Conservation (phyloP, 805 yeast species). For the Saturnispora gosingensis region DNA sequence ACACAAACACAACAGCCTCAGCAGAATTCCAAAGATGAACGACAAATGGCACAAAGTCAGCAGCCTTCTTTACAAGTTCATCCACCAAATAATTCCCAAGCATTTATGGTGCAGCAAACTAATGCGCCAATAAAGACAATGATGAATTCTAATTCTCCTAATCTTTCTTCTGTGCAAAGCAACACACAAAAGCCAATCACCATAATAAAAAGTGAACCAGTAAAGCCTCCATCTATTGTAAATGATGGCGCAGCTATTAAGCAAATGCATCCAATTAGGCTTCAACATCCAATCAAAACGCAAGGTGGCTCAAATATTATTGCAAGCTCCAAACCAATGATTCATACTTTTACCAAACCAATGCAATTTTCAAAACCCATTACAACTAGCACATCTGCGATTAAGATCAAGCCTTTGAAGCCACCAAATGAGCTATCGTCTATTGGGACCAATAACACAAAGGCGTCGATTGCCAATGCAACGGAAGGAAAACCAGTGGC, state of each 20-base stretch:
- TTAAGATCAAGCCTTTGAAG: conserved; percentile 7
- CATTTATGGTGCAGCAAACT: not conserved
- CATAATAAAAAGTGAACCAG: not conserved
- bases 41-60: not conserved
- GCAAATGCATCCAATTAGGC: conserved; percentile 4
- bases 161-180: not conserved
- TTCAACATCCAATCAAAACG: conserved; percentile 5
- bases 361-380: conserved; percentile 8
- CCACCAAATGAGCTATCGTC: conserved; percentile 3
- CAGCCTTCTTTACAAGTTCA: not conserved
- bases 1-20: conserved; percentile 7
- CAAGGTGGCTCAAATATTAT: conserved; percentile 4
- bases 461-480: not conserved
- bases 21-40: conserved; percentile 6
- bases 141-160: not conserved
- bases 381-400: not conserved
- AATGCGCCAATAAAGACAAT: conserved; percentile 3
- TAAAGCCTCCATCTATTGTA: conserved; percentile 5
- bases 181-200: conserved; percentile 1
- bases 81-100: not conserved
- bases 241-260: not conserved
- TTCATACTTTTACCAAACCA: conserved; percentile 12
- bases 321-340: conserved; percentile 11
- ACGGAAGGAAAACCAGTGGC: not conserved
- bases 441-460: not conserved